Conservation (phyloP, 2,329 filamentous ascomycete species). For the Aspergillus unguis region DNA sequence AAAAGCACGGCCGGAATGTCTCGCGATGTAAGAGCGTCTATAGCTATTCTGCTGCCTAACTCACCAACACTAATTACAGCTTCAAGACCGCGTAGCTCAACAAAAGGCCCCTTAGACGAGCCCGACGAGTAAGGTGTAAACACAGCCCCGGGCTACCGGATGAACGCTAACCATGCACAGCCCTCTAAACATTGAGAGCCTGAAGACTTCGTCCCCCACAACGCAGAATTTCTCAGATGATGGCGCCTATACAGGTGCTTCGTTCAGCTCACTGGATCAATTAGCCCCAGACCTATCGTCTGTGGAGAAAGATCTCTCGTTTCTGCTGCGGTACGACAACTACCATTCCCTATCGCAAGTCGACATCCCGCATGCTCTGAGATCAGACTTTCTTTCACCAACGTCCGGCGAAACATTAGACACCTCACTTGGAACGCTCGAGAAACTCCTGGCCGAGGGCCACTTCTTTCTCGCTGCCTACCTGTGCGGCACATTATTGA, state of each 20-base stretch:
- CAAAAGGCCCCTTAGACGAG: conserved; percentile 72
- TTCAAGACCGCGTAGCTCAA: conserved; percentile 50
- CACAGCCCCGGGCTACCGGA: not conserved
- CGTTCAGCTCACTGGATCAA: conserved; percentile 35
- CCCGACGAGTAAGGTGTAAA: conserved; percentile 61
- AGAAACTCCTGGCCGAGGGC: conserved; percentile 64
- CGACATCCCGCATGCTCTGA: conserved; percentile 62
- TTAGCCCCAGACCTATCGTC: conserved; percentile 34
- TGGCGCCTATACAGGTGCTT: conserved; percentile 24
- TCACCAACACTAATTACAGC: conserved; percentile 27
- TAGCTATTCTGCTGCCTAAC: conserved; percentile 1
- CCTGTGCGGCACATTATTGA: conserved; percentile 42
- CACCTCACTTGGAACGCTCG: conserved; percentile 46
- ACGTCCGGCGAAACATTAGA: conserved; percentile 55
- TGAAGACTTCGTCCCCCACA: conserved; percentile 16
- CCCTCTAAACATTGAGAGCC: conserved; percentile 23
- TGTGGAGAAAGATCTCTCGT: conserved; percentile 70
- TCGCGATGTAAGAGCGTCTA: conserved; percentile 35
- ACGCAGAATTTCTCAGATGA: conserved; percentile 15
- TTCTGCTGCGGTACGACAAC: conserved; percentile 73
- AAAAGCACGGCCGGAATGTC: conserved; percentile 34
- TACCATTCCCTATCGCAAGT: conserved; percentile 75
- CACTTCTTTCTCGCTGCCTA: conserved; percentile 76
- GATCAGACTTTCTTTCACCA: conserved; percentile 64
- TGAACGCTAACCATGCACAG: conserved; percentile 24